Conservation (phyloP, 2,329 filamentous ascomycete genomes). For the Exutisphaerella laricina region DNA sequence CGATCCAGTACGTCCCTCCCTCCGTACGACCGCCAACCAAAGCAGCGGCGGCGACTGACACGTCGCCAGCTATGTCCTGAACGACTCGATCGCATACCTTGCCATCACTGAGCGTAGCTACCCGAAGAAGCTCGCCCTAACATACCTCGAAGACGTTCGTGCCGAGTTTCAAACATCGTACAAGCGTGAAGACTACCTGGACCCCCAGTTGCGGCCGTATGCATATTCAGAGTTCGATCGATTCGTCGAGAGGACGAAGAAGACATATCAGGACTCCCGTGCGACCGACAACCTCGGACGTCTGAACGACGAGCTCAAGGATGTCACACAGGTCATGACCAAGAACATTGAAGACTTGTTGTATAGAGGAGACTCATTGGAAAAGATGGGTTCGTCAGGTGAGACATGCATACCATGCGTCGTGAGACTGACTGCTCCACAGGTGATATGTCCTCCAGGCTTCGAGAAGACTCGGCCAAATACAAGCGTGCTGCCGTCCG, state of each 20-base stretch:
- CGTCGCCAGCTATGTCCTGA: constrained; percentile 68
- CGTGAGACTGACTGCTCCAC: constrained; percentile 2
- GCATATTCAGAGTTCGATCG: constrained; percentile 98
- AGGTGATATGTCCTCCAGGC: constrained; percentile 47
- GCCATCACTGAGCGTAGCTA: constrained; percentile 91
- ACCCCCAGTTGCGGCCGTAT: constrained; percentile 75
- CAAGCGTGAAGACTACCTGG: constrained; percentile 65
- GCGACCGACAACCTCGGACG: constrained; percentile 90
- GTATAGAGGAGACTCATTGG: constrained; percentile 88
- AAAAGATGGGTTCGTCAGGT: constrained; percentile 77
- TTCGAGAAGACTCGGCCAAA: constrained; percentile 90
- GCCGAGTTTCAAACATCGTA: constrained; percentile 89
- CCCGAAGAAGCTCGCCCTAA: constrained; percentile 96
- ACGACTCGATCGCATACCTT: constrained; percentile 78
- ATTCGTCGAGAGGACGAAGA: constrained; percentile 88
- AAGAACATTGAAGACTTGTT: constrained; percentile 99
- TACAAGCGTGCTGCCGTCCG: constrained; percentile 86
- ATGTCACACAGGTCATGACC: constrained; percentile 99
- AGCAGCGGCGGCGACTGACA: constrained; percentile 19
- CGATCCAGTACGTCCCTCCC: constrained; percentile 64
- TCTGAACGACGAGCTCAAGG: constrained; percentile 92
- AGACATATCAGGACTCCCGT: constrained; percentile 87
- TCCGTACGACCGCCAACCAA: background rate
- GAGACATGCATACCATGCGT: constrained; percentile 35
- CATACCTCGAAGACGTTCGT: constrained; percentile 88